Conservation (phyloP, 768 basidiomycete species). For the Suillus subluteus region DNA sequence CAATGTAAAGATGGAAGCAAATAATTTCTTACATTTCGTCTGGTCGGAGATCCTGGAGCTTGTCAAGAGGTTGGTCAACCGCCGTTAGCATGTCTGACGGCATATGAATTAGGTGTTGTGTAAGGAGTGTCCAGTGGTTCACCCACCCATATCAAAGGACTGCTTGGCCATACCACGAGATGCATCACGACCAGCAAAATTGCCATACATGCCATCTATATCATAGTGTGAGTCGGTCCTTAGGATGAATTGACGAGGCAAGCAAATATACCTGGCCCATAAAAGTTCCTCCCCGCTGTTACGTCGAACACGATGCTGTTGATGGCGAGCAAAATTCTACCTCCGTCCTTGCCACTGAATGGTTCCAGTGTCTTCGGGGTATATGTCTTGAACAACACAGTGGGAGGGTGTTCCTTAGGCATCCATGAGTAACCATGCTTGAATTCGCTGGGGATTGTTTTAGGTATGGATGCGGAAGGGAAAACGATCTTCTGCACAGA, state of each 20-base stretch:
- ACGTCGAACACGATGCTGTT: slow-evolving; percentile 92
- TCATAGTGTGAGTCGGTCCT: slow-evolving; percentile 8
- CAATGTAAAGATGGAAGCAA: not conserved
- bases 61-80: slow-evolving; percentile 84
- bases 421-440: slow-evolving; percentile 90
- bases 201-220: slow-evolving; percentile 93
- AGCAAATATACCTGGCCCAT: slow-evolving; percentile 80
- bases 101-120: slow-evolving; percentile 1
- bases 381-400: slow-evolving; percentile 75
- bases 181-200: slow-evolving; percentile 96
- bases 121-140: not conserved
- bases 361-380: slow-evolving; percentile 76
- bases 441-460: slow-evolving; percentile 66
- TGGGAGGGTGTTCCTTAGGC: slow-evolving; percentile 80
- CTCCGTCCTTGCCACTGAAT: slow-evolving; percentile 65
- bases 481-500: slow-evolving; percentile 74
- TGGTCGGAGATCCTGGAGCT: slow-evolving; percentile 72
- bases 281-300: slow-evolving; percentile 85
- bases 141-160: slow-evolving; percentile 87
- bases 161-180: slow-evolving; percentile 98
- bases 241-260: slow-evolving; percentile 4
- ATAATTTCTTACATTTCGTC: slow-evolving; percentile 76
- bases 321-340: slow-evolving; percentile 85
- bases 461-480: slow-evolving; percentile 59
- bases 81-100: slow-evolving; percentile 86